Conservation (phyloP, 1,284 basidiomycete genomes). For the Xanthoconium separans region DNA sequence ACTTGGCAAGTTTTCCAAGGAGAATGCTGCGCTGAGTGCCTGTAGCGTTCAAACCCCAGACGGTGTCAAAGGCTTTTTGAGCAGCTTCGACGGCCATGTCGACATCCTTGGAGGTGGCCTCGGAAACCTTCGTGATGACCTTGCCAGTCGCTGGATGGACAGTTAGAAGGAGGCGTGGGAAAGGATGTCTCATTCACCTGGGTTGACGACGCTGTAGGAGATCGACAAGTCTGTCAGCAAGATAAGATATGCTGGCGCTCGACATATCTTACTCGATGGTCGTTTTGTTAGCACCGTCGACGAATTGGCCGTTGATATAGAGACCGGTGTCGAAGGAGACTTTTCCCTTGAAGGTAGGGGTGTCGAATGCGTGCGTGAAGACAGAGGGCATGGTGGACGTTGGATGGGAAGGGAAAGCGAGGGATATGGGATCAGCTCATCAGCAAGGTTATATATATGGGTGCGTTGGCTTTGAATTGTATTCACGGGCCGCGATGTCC, state of each 20-base stretch:
- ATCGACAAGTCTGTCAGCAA: neutral
- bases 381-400: conserved; percentile 40
- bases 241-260: neutral
- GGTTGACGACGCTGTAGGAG: conserved; percentile 69
- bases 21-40: conserved; percentile 53
- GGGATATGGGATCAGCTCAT: no score
- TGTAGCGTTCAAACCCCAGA: conserved; percentile 55
- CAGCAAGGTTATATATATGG: conserved; percentile 23
- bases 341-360: conserved; percentile 67
- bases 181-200: conserved; percentile 39
- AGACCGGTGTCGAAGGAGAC: conserved; percentile 71
- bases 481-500: no score
- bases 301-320: conserved; percentile 83
- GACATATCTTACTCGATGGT: conserved; percentile 62
- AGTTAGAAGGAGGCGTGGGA: neutral
- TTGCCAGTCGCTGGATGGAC: conserved; percentile 61
- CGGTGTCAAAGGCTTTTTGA: conserved; percentile 63
- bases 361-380: conserved; percentile 64
- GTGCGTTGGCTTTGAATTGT: neutral
- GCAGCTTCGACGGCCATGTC: conserved; percentile 78
- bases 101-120: conserved; percentile 68
- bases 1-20: conserved; percentile 52
- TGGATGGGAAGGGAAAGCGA: neutral
- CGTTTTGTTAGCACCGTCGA: conserved; percentile 61
- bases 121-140: conserved; percentile 64